Evolutionary conservation across 2,329 filamentous ascomycete species (phyloP).

Genomic region (Fusarium xylarioides): DNA sequence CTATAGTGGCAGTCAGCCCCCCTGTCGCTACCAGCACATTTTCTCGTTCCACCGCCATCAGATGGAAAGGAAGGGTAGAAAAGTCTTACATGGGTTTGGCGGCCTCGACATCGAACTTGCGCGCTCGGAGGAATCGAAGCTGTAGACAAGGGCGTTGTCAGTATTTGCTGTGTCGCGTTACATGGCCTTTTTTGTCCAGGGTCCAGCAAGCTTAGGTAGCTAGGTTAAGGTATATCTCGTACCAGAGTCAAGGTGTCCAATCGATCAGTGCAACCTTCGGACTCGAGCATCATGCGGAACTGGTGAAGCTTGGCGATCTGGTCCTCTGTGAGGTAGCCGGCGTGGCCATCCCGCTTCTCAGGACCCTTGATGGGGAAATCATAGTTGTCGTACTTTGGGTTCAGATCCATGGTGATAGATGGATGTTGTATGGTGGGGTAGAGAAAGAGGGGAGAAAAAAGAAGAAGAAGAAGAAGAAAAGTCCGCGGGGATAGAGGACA

Average conservation of each 20-base stretch:
- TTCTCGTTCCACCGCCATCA: constrained; percentile 31
- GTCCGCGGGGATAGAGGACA: constrained; percentile 8
- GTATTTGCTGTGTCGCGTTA: constrained; percentile 4
- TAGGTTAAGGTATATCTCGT: constrained; percentile 47
- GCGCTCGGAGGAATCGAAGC: constrained; percentile 90
- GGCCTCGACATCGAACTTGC: constrained; percentile 90
- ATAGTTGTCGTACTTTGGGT: constrained; percentile 96
- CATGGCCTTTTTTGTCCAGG: constrained; percentile 10
- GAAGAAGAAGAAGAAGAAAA: constrained; percentile 1
- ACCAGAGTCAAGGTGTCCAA: constrained; percentile 94
- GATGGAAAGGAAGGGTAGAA: not conserved
- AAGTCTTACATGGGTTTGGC: constrained; percentile 81
- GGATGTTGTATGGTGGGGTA: constrained; percentile 35
- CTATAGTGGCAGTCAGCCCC: constrained; percentile 58
- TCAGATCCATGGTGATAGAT: constrained; percentile 60
- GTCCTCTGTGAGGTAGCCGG: constrained; percentile 84
- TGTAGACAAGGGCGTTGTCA: constrained; percentile 46
- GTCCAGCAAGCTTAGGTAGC: constrained; percentile 2
- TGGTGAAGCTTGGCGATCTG: constrained; percentile 92
- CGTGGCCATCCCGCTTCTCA: constrained; percentile 77
- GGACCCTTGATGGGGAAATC: constrained; percentile 87
- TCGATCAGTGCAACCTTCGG: constrained; percentile 80
- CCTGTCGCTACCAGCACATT: constrained; percentile 26
- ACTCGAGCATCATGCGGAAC: constrained; percentile 85
- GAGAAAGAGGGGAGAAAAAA: not conserved